phyloP scores from a whole-genome alignment of 495 filamentous ascomycete genomes.

The Penicillium goetzii region DNA sequence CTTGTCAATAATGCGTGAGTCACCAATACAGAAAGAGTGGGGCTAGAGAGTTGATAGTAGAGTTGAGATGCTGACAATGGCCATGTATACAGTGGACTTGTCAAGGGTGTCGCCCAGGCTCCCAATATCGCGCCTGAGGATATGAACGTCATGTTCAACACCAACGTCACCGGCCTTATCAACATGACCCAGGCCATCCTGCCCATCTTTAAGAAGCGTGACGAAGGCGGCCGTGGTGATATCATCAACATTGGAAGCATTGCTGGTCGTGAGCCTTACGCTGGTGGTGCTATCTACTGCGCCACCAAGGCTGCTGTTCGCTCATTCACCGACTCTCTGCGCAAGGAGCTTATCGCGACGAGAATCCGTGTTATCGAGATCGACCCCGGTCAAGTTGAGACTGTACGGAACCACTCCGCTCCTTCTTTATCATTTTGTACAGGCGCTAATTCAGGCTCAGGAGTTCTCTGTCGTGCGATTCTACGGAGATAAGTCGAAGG shows the following conservation, averaged over 20 bases:
- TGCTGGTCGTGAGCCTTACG: slow-evolving; percentile 87
- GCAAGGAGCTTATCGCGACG: slow-evolving; percentile 86
- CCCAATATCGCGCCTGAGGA: slow-evolving; percentile 83
- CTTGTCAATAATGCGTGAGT: slow-evolving; percentile 97
- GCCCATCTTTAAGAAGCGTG: slow-evolving; percentile 78
- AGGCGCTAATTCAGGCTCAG: slow-evolving; percentile 37
- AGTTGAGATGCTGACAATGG: slow-evolving; percentile 14
- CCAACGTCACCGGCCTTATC: slow-evolving; percentile 93
- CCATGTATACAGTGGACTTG: slow-evolving; percentile 64
- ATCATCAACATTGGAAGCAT: slow-evolving; percentile 98
- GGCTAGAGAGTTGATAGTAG: not conserved
- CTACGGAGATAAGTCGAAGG: slow-evolving; percentile 89
- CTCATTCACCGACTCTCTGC: slow-evolving; percentile 84
- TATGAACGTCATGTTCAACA: slow-evolving; percentile 84
- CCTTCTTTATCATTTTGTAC: not conserved
- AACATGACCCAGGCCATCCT: slow-evolving; percentile 96
- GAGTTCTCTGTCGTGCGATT: slow-evolving; percentile 96
- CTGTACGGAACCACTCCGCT: slow-evolving; percentile 47
- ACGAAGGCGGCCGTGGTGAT: slow-evolving; percentile 81
- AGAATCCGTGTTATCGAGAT: slow-evolving; percentile 89
- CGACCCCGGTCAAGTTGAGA: slow-evolving; percentile 97
- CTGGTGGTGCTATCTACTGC: slow-evolving; percentile 93
- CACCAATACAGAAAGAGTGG: not conserved
- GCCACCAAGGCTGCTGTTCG: slow-evolving; percentile 93
- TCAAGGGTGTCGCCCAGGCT: slow-evolving; percentile 85